A percentile compares a stretch with the other conserved stretches of the same genome.
These are phyloP conservation scores for Vaccinium macrocarpon DNA, from an alignment of 148 eudicot genomes.

Conservation along the genomic window DNA sequence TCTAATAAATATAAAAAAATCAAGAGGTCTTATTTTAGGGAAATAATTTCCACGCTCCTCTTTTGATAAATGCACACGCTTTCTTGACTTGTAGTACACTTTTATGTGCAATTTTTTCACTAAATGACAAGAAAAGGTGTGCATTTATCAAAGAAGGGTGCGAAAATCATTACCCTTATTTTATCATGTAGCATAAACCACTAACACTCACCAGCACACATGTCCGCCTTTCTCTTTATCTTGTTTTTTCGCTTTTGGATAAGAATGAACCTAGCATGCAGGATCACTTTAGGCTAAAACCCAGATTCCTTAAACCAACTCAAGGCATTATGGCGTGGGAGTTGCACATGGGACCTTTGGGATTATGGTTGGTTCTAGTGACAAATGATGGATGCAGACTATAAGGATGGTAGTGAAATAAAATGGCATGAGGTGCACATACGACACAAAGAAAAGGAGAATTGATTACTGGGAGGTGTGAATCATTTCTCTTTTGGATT, in stretches of 20 bases:
- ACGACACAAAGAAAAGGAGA: background rate
- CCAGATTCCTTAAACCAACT: background rate
- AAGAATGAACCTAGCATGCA: background rate
- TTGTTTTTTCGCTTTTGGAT: background rate
- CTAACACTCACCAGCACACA: background rate
- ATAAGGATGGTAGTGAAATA: background rate
- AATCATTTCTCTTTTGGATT: background rate
- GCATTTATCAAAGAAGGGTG: too few species aligned
- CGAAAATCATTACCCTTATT: too few species aligned
- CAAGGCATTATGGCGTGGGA: background rate
- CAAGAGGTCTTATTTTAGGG: too few species aligned
- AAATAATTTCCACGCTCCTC: too few species aligned
- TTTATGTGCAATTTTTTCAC: too few species aligned
- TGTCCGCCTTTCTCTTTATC: background rate
- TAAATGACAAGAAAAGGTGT: too few species aligned
- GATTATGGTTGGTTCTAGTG: background rate
- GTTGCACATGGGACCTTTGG: background rate
- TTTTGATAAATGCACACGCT: too few species aligned
- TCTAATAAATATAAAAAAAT: too few species aligned
- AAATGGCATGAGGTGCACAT: background rate
- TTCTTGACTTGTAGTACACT: too few species aligned
- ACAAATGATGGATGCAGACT: background rate
- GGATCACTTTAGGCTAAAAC: background rate
- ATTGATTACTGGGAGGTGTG: background rate
- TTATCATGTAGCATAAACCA: too few species aligned